Evolutionary conservation across 176 grass and related monocot species (phyloP).

Genomic region (Calamus simplicifolius): DNA sequence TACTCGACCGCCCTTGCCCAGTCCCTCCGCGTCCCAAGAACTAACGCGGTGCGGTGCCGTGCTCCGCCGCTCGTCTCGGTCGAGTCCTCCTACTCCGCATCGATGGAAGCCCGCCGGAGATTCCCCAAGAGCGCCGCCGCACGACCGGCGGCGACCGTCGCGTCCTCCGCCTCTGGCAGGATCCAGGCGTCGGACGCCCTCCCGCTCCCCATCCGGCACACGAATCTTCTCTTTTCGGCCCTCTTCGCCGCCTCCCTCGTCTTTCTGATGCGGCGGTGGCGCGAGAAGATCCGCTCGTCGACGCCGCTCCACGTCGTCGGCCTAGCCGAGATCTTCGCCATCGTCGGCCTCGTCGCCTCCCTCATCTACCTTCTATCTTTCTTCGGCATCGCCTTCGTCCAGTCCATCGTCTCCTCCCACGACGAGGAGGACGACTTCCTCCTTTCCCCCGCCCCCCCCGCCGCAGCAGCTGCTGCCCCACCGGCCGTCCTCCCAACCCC

Average conservation of each 20-base stretch:
- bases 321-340: conserved; percentile 59
- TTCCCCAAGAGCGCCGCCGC: too few relatives aligned
- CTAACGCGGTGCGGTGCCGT: too few relatives aligned
- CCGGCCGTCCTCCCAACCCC: not conserved
- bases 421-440: conserved; percentile 58
- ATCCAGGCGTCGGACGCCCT: conserved; percentile 51
- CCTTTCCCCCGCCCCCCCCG: too few relatives aligned
- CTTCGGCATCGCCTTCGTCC: conserved; percentile 77
- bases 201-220: conserved; percentile 61
- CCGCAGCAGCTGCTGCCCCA: too few relatives aligned
- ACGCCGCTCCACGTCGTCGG: conserved; percentile 64
- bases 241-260: conserved; percentile 54
- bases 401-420: conserved; percentile 61
- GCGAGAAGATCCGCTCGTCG: conserved; percentile 64
- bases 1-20: too few relatives aligned
- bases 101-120: too few relatives aligned
- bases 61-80: too few relatives aligned
- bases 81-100: too few relatives aligned
- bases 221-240: conserved; percentile 53
- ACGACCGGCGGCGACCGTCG: conserved; percentile 18
- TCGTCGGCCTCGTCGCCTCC: conserved; percentile 59
- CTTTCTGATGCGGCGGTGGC: conserved; percentile 72
- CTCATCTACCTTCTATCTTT: conserved; percentile 80
- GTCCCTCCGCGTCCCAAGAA: too few relatives aligned
- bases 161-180: not conserved